These are phyloP conservation scores for Carex myosuroides DNA, from an alignment of 176 grass and related monocot genomes.

Conservation along the genomic window DNA sequence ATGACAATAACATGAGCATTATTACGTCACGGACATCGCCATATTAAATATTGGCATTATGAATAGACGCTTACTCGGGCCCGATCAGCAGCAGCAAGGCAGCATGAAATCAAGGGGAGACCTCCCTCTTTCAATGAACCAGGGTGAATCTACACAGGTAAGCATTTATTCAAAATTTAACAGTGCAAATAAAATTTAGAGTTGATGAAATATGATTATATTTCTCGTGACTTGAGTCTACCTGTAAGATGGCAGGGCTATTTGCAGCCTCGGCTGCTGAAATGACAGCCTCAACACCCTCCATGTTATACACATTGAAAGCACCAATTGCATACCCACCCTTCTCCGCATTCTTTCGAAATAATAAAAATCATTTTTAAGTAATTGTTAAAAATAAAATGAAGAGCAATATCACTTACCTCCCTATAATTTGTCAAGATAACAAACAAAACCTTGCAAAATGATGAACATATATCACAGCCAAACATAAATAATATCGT, in stretches of 20 bases:
- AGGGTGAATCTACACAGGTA: conserved; percentile 68
- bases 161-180: neutral
- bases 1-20: conserved; percentile 20
- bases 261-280: conserved; percentile 82
- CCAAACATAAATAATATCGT: neutral
- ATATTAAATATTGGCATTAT: neutral
- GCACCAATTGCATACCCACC: conserved; percentile 89
- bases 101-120: conserved; percentile 64
- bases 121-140: conserved; percentile 88
- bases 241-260: conserved; percentile 91
- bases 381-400: neutral
- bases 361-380: conserved; percentile 25
- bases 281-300: conserved; percentile 88
- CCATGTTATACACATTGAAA: conserved; percentile 97
- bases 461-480: neutral
- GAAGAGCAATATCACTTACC: neutral
- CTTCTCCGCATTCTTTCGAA: conserved; percentile 62
- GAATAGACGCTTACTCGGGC: conserved; percentile 43
- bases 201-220: neutral
- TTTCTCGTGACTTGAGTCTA: conserved; percentile 23
- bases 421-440: conserved; percentile 5
- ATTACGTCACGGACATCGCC: neutral
- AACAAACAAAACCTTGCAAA: neutral
- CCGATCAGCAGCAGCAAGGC: conserved; percentile 76
- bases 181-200: neutral